These are phyloP conservation scores for Globisporangium nagaii DNA, from an alignment of 352 stramenopile genomes.

Conservation along the genomic window DNA sequence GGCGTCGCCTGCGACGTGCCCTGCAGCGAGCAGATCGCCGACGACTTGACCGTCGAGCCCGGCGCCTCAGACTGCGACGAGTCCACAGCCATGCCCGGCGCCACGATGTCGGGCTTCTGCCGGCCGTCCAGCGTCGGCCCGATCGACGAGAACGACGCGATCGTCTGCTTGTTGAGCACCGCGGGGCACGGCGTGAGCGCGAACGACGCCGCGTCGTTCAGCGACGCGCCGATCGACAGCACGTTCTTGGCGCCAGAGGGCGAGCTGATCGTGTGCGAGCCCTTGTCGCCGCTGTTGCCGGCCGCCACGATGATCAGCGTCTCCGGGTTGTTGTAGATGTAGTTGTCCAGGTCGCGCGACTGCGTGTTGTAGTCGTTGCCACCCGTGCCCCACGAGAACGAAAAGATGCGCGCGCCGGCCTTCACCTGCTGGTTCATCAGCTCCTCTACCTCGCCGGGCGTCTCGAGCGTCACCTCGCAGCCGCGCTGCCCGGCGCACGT, in stretches of 20 bases:
- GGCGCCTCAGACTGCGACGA: constrained; percentile 64
- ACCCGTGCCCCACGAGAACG: constrained; percentile 78
- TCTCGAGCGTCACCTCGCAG: constrained; percentile 65
- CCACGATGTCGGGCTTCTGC: constrained; percentile 86
- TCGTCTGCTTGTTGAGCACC: constrained; percentile 65
- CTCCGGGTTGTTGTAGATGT: constrained; percentile 83
- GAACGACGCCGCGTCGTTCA: constrained; percentile 60
- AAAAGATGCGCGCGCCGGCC: constrained; percentile 77
- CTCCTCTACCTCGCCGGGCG: constrained; percentile 55
- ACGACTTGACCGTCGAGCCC: constrained; percentile 49
- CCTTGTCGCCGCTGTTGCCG: constrained; percentile 84
- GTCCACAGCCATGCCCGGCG: constrained; percentile 73
- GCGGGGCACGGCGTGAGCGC: constrained; percentile 31
- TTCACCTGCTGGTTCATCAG: constrained; percentile 58
- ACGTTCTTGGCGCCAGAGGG: constrained; percentile 83
- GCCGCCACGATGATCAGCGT: constrained; percentile 84
- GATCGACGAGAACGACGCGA: constrained; percentile 81
- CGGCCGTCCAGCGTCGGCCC: constrained; percentile 79
- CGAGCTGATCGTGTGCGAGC: constrained; percentile 70
- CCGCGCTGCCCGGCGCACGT: constrained; percentile 33
- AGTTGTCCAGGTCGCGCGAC: constrained; percentile 73
- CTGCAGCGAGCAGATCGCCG: constrained; percentile 61
- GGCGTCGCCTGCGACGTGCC: constrained; percentile 77
- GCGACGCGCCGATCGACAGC: constrained; percentile 73
- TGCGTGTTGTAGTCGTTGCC: constrained; percentile 80